Conservation (phyloP, 768 basidiomycete species). For the Ephemerocybe angulata region DNA sequence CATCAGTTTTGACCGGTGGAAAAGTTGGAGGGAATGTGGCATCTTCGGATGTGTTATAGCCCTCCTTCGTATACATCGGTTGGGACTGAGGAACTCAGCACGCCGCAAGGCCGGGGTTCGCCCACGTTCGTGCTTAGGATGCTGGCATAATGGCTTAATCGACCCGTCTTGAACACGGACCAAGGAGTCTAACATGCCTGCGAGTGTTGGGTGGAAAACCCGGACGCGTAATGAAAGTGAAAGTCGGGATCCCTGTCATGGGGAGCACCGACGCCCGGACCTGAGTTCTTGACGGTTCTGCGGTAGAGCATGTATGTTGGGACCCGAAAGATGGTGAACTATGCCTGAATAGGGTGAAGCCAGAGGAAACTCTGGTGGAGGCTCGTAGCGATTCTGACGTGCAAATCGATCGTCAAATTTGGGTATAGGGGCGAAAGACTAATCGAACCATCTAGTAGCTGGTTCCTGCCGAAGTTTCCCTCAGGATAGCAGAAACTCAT, state of each 20-base stretch:
- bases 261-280: conserved; percentile 72
- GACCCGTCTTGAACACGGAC: conserved; percentile 83
- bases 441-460: conserved; percentile 94
- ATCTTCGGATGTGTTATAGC: conserved; percentile 67
- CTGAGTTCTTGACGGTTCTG: conserved; percentile 71
- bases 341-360: conserved; percentile 86
- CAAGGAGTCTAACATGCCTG: conserved; percentile 85
- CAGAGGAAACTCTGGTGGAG: conserved; percentile 96
- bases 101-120: conserved; percentile 50
- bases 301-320: conserved; percentile 82
- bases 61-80: conserved; percentile 47
- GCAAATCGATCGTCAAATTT: conserved; percentile 95
- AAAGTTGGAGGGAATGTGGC: conserved; percentile 61
- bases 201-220: conserved; percentile 76
- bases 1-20: conserved; percentile 61
- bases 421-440: conserved; percentile 96
- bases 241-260: conserved; percentile 59
- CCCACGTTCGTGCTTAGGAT: conserved; percentile 63
- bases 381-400: conserved; percentile 86
- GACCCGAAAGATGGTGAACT: conserved; percentile 91
- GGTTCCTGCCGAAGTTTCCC: conserved; percentile 91
- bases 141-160: conserved; percentile 77
- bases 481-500: conserved; percentile 55
- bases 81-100: conserved; percentile 64
- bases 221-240: conserved; percentile 68